phyloP scores from a whole-genome alignment of 2,329 filamentous ascomycete species.

The Cytospora chrysosperma region DNA sequence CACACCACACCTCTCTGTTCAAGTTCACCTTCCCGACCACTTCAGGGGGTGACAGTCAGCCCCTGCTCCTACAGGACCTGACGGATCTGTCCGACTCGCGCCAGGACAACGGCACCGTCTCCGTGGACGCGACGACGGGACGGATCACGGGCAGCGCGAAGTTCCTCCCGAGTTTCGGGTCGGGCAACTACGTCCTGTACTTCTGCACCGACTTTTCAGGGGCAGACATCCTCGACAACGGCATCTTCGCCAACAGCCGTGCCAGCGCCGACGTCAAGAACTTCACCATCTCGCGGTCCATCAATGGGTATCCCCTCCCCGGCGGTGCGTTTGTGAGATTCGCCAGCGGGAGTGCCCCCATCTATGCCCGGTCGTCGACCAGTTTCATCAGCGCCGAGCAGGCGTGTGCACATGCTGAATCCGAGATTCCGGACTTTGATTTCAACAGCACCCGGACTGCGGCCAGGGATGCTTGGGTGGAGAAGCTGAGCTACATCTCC shows the following conservation, averaged over 20 bases:
- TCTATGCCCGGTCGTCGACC: constrained; percentile 65
- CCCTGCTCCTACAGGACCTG: constrained; percentile 65
- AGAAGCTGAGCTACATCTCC: constrained; percentile 59
- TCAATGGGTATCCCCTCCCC: constrained; percentile 55
- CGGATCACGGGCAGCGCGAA: constrained; percentile 62
- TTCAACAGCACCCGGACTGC: constrained; percentile 53
- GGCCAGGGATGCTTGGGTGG: constrained; percentile 58
- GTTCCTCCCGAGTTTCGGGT: constrained; percentile 65
- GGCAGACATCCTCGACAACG: constrained; percentile 56
- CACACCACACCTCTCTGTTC: constrained; percentile 66
- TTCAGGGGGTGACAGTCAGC: constrained; percentile 41
- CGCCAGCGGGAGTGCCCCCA: constrained; percentile 45
- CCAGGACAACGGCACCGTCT: constrained; percentile 55
- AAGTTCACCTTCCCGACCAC: constrained; percentile 59
- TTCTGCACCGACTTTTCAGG: constrained; percentile 69
- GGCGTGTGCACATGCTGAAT: constrained; percentile 67
- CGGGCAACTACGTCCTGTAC: constrained; percentile 57
- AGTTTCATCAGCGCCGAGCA: constrained; percentile 67
- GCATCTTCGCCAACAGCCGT: constrained; percentile 59
- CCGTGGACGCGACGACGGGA: constrained; percentile 54
- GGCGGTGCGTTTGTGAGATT: constrained; percentile 66
- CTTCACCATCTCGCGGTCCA: constrained; percentile 47
- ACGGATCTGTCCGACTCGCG: constrained; percentile 62
- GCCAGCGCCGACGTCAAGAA: constrained; percentile 48
- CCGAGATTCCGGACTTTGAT: constrained; percentile 66